Conservation (phyloP, 352 stramenopile species). For the Pythium periplocum region DNA sequence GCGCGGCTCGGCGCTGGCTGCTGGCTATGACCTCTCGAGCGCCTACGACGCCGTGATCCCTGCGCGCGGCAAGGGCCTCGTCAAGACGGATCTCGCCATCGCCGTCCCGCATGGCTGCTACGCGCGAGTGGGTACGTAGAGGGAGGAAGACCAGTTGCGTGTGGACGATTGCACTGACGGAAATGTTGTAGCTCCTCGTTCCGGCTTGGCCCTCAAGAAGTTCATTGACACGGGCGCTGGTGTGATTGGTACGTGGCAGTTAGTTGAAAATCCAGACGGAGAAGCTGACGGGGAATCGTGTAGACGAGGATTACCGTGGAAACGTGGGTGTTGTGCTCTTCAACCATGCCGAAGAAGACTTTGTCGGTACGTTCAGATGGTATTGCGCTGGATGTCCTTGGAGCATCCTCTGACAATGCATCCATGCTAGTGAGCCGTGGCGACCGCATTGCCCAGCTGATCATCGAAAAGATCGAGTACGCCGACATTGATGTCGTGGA, state of each 20-base stretch:
- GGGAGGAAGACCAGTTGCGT: background rate
- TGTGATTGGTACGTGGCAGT: conserved; percentile 83
- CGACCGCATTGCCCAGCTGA: conserved; percentile 97
- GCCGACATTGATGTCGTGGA: conserved; percentile 89
- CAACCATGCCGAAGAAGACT: conserved; percentile 95
- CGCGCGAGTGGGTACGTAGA: conserved; percentile 80
- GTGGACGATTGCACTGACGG: background rate
- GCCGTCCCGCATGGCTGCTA: conserved; percentile 94
- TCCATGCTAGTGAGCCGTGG: conserved; percentile 76
- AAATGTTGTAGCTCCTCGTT: conserved; percentile 57
- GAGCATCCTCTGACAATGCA: too few species aligned
- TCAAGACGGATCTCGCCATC: conserved; percentile 97
- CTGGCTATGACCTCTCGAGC: conserved; percentile 81
- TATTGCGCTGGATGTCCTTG: background rate
- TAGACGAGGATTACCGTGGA: conserved; percentile 96
- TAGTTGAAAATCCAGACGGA: too few species aligned
- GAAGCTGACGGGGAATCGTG: background rate
- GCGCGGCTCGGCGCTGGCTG: conserved; percentile 69
- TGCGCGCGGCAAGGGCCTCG: conserved; percentile 89
- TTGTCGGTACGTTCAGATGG: conserved; percentile 41
- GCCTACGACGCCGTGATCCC: conserved; percentile 88
- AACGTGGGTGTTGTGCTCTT: conserved; percentile 99
- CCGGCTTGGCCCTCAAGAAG: conserved; percentile 96
- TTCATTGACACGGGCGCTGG: conserved; percentile 98
- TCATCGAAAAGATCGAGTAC: conserved; percentile 95